Evolutionary conservation across 306 rosid species (phyloP).

Genomic region (Arachis hypogaea): DNA sequence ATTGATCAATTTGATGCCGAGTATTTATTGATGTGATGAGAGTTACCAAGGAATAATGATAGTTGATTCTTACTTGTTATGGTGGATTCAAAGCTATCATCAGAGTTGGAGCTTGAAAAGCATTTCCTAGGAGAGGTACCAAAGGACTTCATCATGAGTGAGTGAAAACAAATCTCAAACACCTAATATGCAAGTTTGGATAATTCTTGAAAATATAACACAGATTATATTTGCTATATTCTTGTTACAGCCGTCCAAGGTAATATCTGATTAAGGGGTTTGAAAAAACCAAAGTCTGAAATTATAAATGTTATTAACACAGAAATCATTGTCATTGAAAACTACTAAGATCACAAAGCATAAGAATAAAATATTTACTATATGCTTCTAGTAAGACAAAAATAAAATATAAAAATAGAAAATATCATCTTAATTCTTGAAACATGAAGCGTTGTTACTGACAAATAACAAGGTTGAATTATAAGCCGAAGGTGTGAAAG

Average conservation of each 20-base stretch:
- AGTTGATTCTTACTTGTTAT: slow-evolving; percentile 47
- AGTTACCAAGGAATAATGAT: slow-evolving; percentile 18
- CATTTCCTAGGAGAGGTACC: slow-evolving; percentile 31
- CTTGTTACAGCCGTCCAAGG: not conserved
- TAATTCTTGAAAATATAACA: slow-evolving; percentile 25
- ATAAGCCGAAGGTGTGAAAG: slow-evolving; percentile 11
- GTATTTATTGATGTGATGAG: not conserved
- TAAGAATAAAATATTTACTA: not conserved
- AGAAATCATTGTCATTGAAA: not conserved
- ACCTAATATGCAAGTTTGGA: slow-evolving; percentile 29
- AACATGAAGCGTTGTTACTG: slow-evolving; percentile 21
- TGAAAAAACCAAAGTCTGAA: not conserved
- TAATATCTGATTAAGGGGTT: slow-evolving; percentile 2
- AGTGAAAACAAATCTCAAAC: slow-evolving; percentile 25
- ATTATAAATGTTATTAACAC: not conserved
- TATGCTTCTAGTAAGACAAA: slow-evolving; percentile 13
- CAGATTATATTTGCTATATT: not conserved
- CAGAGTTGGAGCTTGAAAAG: slow-evolving; percentile 42
- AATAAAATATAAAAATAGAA: too few species aligned
- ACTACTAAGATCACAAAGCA: not conserved
- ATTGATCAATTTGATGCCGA: not conserved
- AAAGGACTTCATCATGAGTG: slow-evolving; percentile 47
- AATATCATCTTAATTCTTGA: not conserved
- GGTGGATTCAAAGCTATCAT: slow-evolving; percentile 38
- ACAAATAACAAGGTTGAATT: slow-evolving; percentile 3